phyloP scores from a whole-genome alignment of 805 yeast genomes.

The Cyberlindnera euphorbiae region DNA sequence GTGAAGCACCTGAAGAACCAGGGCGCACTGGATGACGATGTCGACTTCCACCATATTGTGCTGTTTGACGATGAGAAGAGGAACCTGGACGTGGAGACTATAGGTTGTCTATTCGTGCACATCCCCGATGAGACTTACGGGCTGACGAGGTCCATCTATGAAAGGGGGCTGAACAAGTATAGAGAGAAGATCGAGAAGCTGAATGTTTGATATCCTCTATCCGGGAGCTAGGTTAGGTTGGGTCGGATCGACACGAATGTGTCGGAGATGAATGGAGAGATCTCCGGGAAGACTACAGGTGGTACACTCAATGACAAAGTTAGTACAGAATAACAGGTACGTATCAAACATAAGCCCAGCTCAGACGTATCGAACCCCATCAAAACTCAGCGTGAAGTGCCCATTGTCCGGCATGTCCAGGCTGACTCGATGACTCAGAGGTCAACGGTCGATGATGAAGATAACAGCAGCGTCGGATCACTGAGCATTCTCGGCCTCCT shows the following conservation, averaged over 20 bases:
- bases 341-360: no score
- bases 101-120: conserved; percentile 68
- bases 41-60: conserved; percentile 38
- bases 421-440: neutral
- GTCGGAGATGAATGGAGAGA: no score
- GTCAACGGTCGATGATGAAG: neutral
- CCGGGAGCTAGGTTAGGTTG: neutral
- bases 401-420: no score
- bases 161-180: conserved; percentile 5
- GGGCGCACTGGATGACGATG: conserved; percentile 39
- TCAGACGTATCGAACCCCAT: no score
- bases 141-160: conserved; percentile 13
- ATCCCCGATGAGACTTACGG: conserved; percentile 43
- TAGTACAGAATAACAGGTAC: no score
- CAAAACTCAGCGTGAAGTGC: no score
- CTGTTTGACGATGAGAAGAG: conserved; percentile 78
- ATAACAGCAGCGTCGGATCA: neutral
- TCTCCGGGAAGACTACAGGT: no score
- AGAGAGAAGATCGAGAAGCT: no score
- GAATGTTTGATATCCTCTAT: neutral
- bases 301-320: no score
- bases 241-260: neutral
- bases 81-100: conserved; percentile 65
- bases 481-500: conserved; percentile 4
- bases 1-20: conserved; percentile 26